Percentiles rank a stretch among this genome's conserved stretches.
These are phyloP conservation scores for Hygrophorus russula DNA, from an alignment of 768 basidiomycete genomes.

Conservation along the genomic window DNA sequence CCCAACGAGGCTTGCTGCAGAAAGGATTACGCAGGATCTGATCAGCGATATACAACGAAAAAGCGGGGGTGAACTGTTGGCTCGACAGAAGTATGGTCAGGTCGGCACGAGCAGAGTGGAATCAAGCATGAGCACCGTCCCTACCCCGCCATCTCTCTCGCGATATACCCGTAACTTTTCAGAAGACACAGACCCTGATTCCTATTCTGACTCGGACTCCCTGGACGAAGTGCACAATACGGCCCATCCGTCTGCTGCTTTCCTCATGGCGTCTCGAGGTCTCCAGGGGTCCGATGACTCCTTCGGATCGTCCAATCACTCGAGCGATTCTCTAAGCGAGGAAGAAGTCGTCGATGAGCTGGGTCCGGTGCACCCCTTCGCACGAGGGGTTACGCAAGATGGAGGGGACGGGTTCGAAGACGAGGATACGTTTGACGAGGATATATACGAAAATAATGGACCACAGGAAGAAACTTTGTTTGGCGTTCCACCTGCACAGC, in stretches of 20 bases:
- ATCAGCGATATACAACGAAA: slow-evolving; percentile 41
- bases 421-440: slow-evolving; percentile 43
- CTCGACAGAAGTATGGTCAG: slow-evolving; percentile 16
- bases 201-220: slow-evolving; percentile 48
- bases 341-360: slow-evolving; percentile 30
- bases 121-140: slow-evolving; percentile 58
- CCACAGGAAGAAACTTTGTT: slow-evolving; percentile 59
- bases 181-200: slow-evolving; percentile 16
- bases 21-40: slow-evolving; percentile 55
- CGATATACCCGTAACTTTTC: slow-evolving; percentile 38
- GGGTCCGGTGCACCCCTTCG: slow-evolving; percentile 53
- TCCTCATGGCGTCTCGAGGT: slow-evolving; percentile 48
- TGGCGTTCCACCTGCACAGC: slow-evolving; percentile 48
- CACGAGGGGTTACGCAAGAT: slow-evolving; percentile 18
- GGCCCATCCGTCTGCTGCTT: slow-evolving; percentile 59
- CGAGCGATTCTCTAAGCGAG: slow-evolving; percentile 42
- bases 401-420: slow-evolving; percentile 39
- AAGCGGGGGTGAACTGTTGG: slow-evolving; percentile 11
- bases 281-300: slow-evolving; percentile 30
- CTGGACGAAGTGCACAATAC: slow-evolving; percentile 46
- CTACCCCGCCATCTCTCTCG: slow-evolving; percentile 61
- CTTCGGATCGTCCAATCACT: slow-evolving; percentile 43
- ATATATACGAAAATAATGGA: slow-evolving; percentile 28
- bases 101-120: slow-evolving; percentile 25
- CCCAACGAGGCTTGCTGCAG: slow-evolving; percentile 62